Conservation (phyloP, 192 early-diverging fungal genomes). For the Blastocladiella britannica region DNA sequence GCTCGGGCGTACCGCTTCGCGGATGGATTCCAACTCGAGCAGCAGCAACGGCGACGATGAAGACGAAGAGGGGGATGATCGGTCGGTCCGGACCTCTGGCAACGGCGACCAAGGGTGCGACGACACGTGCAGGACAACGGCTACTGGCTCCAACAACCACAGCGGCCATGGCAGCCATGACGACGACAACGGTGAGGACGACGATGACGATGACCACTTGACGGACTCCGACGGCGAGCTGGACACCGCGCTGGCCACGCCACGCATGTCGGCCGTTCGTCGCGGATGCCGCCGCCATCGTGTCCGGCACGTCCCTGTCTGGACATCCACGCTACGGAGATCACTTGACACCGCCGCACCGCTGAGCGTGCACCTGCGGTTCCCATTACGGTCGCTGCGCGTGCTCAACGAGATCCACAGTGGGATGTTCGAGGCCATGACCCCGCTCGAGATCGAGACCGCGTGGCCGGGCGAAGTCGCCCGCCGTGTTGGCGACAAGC, state of each 20-base stretch:
- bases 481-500: slow-evolving; percentile 63
- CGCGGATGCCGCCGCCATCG: neutral
- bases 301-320: slow-evolving; percentile 30
- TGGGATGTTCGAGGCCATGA: slow-evolving; percentile 56
- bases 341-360: slow-evolving; percentile 64
- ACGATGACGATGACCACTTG: neutral
- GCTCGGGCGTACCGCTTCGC: no score
- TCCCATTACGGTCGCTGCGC: slow-evolving; percentile 39
- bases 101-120: slow-evolving; percentile 14
- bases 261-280: no score
- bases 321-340: slow-evolving; percentile 74
- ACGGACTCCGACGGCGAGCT: neutral
- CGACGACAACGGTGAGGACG: neutral
- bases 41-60: slow-evolving; percentile 14
- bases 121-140: no score
- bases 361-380: slow-evolving; percentile 56
- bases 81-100: slow-evolving; percentile 13
- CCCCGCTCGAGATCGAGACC: slow-evolving; percentile 56
- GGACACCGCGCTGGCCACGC: no score
- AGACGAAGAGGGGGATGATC: neutral
- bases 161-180: no score
- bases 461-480: slow-evolving; percentile 60
- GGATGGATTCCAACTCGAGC: no score
- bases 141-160: no score
- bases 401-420: slow-evolving; percentile 88